Evolutionary conservation across 345 rosid species (phyloP).

Genomic region (Aquilaria sinensis): DNA sequence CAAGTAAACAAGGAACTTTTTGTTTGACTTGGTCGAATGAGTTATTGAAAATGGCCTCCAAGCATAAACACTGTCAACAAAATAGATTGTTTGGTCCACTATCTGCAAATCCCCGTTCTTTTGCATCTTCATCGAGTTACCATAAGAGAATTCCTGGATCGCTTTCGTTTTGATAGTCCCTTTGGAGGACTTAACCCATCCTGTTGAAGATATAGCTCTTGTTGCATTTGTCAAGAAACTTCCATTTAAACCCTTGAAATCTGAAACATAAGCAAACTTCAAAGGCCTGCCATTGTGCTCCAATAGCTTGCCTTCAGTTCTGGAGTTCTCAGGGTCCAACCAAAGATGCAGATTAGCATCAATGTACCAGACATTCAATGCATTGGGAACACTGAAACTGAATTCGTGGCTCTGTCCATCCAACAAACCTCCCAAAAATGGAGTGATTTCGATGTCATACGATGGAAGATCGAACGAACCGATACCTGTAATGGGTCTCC

Average conservation of each 20-base stretch:
- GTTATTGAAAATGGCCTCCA: slow-evolving; percentile 19
- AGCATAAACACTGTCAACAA: slow-evolving; percentile 36
- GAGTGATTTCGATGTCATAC: slow-evolving; percentile 77
- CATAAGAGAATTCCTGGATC: slow-evolving; percentile 44
- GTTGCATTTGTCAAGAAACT: slow-evolving; percentile 38
- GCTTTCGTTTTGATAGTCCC: slow-evolving; percentile 51
- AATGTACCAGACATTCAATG: slow-evolving; percentile 76
- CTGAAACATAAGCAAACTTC: slow-evolving; percentile 20
- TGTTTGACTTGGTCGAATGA: slow-evolving; percentile 26
- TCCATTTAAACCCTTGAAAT: slow-evolving; percentile 49
- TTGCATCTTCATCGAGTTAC: slow-evolving; percentile 46
- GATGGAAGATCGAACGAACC: slow-evolving; percentile 84
- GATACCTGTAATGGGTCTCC: slow-evolving; percentile 77
- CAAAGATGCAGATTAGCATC: slow-evolving; percentile 94
- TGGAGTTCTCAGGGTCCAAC: slow-evolving; percentile 39
- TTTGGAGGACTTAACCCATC: slow-evolving; percentile 63
- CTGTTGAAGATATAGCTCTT: slow-evolving; percentile 42
- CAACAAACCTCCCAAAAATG: slow-evolving; percentile 47
- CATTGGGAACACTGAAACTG: slow-evolving; percentile 67
- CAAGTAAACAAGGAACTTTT: slow-evolving; percentile 35
- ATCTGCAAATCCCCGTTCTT: slow-evolving; percentile 46
- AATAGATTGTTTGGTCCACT: slow-evolving; percentile 49
- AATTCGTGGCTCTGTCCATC: slow-evolving; percentile 60
- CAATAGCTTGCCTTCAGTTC: slow-evolving; percentile 50
- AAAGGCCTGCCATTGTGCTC: slow-evolving; percentile 28